Conservation (phyloP, 306 rosid genomes). For the Prunus mume region DNA sequence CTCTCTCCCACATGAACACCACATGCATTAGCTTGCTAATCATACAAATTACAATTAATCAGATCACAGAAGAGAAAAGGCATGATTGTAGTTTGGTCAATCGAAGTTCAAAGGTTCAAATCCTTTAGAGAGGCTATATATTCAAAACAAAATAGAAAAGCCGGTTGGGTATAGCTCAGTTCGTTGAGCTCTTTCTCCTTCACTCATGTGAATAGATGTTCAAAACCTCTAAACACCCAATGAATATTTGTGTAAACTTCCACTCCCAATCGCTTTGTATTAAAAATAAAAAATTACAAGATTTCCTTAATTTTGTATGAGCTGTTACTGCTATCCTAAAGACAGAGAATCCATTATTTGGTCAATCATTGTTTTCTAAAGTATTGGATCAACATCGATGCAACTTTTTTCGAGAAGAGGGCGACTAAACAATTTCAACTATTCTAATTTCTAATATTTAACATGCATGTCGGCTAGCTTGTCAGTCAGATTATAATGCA, state of each 20-base stretch:
- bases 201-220: too few species aligned
- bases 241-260: too few species aligned
- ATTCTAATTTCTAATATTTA: neutral
- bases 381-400: neutral
- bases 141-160: neutral
- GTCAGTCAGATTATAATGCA: conserved; percentile 20
- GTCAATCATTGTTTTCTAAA: neutral
- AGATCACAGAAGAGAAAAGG: conserved; percentile 17
- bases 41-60: conserved; percentile 2
- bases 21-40: conserved; percentile 35
- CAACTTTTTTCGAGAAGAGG: neutral
- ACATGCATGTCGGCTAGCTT: conserved; percentile 10
- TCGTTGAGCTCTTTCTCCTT: too few species aligned
- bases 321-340: neutral
- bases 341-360: conserved; percentile 3
- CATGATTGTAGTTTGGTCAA: conserved; percentile 35
- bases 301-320: neutral
- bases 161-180: too few species aligned
- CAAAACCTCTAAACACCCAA: fast-evolving
- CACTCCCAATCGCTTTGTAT: too few species aligned
- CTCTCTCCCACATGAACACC: conserved; percentile 49
- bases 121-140: neutral
- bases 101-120: conserved; percentile 20
- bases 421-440: neutral
- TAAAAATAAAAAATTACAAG: neutral